These are phyloP conservation scores for Pyrenula massariospora DNA, from an alignment of 495 filamentous ascomycete species.

Conservation along the genomic window DNA sequence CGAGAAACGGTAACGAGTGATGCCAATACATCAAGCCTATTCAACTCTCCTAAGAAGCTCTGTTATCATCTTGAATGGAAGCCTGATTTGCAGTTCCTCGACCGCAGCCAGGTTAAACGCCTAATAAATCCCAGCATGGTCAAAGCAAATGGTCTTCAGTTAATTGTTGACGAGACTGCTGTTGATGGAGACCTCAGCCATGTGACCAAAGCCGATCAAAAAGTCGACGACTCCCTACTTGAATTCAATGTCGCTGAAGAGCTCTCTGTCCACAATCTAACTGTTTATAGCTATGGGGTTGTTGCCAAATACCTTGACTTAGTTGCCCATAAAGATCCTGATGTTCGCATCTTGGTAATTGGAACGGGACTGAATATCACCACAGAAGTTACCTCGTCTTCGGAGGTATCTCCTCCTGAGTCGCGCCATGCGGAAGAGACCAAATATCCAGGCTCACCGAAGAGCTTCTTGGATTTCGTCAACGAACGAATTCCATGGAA, in stretches of 20 bases:
- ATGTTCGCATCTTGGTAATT: constrained; percentile 36
- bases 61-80: not conserved
- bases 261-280: not conserved
- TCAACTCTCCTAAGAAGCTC: not conserved
- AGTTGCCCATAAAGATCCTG: constrained; percentile 18
- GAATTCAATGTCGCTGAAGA: not conserved
- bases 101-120: not conserved
- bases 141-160: not conserved
- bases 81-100: not conserved
- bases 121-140: not conserved
- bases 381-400: constrained; percentile 24
- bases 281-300: too few species aligned
- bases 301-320: constrained; percentile 18
- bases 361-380: constrained; percentile 40
- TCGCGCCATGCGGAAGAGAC: constrained; percentile 1
- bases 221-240: not conserved
- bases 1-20: too few species aligned
- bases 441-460: constrained; percentile 2
- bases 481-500: constrained; percentile 8
- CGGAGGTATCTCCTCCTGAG: constrained; percentile 23
- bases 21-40: not conserved
- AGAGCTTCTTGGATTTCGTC: constrained; percentile 1
- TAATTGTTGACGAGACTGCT: not conserved
- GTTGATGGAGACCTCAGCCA: not conserved
- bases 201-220: not conserved